Base-by-base conservation (phyloP, 2,329 filamentous ascomycete species). In the Epichloe sibirici region DNA sequence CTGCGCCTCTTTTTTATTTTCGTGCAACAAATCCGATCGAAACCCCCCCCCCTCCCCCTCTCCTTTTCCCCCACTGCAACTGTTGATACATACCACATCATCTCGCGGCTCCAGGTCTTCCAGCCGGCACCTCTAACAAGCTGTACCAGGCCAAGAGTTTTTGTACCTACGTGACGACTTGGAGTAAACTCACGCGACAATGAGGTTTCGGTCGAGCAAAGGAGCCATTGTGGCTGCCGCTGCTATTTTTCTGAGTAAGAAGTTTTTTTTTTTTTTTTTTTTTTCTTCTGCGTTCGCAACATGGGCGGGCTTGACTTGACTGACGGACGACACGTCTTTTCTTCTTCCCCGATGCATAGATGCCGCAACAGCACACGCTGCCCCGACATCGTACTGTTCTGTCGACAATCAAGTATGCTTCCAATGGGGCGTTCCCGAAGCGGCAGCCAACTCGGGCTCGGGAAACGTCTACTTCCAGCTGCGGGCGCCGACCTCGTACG, bases 381-480 rank as follows among this genome's bases (percentile, higher is more conserved):
- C 59, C 28, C 62, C 65, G 23, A 58, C 62, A 3, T 61, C 65
- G 4, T 66, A 67, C 58, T 81, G 77, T 58, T 69, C 74, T 43
- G 61, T 61, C 3, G 57, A 61, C 49, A 58, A 66, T n/a, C 31
- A 53, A 28, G 63, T 81, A 42, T 82, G 79, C 65, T 82, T 74
- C 65, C 68, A 69, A 54, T 72, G 83, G 57, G 80, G 70, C 44
- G 73, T 83, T 2, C 81, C 82, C 0, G 59, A 69, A 45, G 60
- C 68, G 1, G 75, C 77, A 0, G 72, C 73, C 13, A 67, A 67
- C 38, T 69, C 72, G 4, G 71, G 71, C 40, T 66, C 69, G 4
- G 79, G 79, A 49, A 78, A 79, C 61, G 71, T 85, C 52, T 83
- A 79, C 62, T 73, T 85, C 57, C 80, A 82, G 60, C 71, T 85